Conservation (phyloP, 169 alveolate genomes). For the Eimeria zaria region DNA sequence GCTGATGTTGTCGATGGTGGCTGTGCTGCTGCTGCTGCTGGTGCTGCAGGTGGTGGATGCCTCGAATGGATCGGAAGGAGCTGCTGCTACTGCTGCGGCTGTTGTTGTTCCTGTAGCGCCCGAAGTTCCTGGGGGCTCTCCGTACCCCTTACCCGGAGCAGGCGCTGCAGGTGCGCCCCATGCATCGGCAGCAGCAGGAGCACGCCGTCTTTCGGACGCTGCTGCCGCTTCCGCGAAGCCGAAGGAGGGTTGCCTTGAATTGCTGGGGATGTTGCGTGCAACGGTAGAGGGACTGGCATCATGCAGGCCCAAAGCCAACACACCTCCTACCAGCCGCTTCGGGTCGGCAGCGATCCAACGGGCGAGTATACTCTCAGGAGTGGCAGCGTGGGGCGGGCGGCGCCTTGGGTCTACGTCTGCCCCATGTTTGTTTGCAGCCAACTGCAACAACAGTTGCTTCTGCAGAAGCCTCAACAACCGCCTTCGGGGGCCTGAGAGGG, state of each 20-base stretch:
- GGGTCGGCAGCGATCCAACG: constrained; percentile 36
- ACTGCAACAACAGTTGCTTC: constrained; percentile 36
- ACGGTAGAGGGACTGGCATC: background rate
- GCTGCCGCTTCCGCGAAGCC: background rate
- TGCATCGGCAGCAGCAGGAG: constrained; percentile 14
- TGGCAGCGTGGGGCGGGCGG: constrained; percentile 57
- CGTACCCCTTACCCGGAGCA: background rate
- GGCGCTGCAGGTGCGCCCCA: background rate
- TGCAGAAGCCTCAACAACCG: constrained; percentile 7
- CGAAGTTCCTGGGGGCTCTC: background rate
- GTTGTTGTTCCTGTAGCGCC: constrained; percentile 5
- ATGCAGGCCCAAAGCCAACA: constrained; percentile 5
- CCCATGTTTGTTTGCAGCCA: constrained; percentile 27
- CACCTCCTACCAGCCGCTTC: constrained; percentile 15
- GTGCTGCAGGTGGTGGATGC: constrained; percentile 17
- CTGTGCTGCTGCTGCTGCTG: background rate
- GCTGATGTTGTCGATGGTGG: background rate
- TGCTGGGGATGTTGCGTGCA: background rate
- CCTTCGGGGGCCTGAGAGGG: constrained; percentile 20
- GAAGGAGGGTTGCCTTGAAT: background rate
- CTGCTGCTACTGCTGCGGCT: constrained; percentile 25
- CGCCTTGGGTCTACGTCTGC: constrained; percentile 44
- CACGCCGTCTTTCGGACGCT: background rate
- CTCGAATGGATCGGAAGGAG: constrained; percentile 25
- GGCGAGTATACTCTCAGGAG: constrained; percentile 69